Evolutionary conservation across 2,329 filamentous ascomycete species (phyloP), one percentile per base, ranked within the genome.

Genomic region (Periconia digitata): DNA sequence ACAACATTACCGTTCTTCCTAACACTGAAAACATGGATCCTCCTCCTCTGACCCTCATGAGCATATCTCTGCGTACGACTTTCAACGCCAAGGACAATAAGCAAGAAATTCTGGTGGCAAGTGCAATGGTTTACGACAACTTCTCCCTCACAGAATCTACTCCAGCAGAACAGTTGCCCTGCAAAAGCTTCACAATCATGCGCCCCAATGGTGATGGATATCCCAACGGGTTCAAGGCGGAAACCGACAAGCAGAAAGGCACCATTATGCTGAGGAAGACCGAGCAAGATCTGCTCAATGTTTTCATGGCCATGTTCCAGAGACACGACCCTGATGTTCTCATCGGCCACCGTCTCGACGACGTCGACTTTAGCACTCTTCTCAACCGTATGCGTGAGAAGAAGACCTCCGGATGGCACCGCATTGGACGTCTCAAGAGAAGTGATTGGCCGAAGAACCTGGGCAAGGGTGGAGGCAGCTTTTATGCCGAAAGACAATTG

Each of bases 41-140:
- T 1, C 94, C 94, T 18, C 90, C 91, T 7, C 76, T 99, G 64
- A 97, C 92, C 1, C 74, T 99, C n/a, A 96, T 99, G 92, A 96
- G 91, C 71, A 76, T 99, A 53, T 85, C 91, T 7, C 79, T 99
- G 64, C 85, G 94, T 44, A 97, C 92, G 1, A 84, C 86, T 6
- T 89, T 95, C 72, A 96, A 97, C 60, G 80, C 85, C 32, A 92
- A 90, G 67, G 89, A 91, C 46, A 99, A 97, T 75, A 97, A 95
- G 74, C 92, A 96, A 66, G 94, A 99, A 71, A 92, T 99, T 40
- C 76, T 99, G 10, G 84, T 94, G 50, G 90, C 94, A 49, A 96
- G 91, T 71, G 90, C 90, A 29, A 85, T 95, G 60, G 85, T 97
- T 24, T 99, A 97, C 70, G 90, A 96, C 58, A 91, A 95, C 66